Conservation (phyloP, 2,329 filamentous ascomycete species). For the Microascus cirrosus region DNA sequence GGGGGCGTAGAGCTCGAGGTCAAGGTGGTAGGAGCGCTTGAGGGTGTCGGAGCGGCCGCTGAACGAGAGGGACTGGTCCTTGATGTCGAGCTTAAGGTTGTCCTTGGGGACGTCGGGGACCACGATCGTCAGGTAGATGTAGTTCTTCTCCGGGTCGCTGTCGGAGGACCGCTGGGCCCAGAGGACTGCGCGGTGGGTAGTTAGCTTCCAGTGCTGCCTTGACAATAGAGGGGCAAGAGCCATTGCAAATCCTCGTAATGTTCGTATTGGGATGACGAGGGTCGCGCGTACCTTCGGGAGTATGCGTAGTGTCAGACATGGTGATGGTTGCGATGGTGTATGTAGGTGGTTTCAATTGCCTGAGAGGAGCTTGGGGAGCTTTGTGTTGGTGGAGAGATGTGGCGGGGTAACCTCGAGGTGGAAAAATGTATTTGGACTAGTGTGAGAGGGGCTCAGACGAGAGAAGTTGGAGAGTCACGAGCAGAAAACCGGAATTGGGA, state of each 20-base stretch:
- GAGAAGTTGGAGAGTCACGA: background rate
- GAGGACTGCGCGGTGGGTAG: slow-evolving; percentile 53
- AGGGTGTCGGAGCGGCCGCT: slow-evolving; percentile 72
- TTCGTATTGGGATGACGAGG: slow-evolving; percentile 5
- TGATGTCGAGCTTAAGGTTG: slow-evolving; percentile 73
- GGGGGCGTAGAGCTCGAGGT: slow-evolving; percentile 80
- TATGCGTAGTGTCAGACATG: slow-evolving; percentile 17
- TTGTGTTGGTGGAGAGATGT: background rate
- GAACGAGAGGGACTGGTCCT: slow-evolving; percentile 68
- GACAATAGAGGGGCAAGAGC: background rate
- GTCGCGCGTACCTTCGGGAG: slow-evolving; percentile 23
- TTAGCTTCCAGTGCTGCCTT: background rate
- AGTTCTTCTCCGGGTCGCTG: slow-evolving; percentile 76
- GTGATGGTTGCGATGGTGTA: slow-evolving; percentile 6
- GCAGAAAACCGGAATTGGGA: background rate
- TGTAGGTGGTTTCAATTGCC: slow-evolving; percentile 10
- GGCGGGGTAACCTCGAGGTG: background rate
- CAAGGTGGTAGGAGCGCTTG: slow-evolving; percentile 77
- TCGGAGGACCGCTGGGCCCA: slow-evolving; percentile 94
- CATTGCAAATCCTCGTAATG: background rate
- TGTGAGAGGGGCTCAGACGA: background rate
- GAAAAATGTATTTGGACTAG: background rate
- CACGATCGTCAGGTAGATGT: slow-evolving; percentile 84
- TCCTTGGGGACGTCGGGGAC: slow-evolving; percentile 72
- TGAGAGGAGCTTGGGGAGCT: slow-evolving; percentile 4